Base-by-base conservation (phyloP, 805 yeast species). In the Starmera caribaea region DNA sequence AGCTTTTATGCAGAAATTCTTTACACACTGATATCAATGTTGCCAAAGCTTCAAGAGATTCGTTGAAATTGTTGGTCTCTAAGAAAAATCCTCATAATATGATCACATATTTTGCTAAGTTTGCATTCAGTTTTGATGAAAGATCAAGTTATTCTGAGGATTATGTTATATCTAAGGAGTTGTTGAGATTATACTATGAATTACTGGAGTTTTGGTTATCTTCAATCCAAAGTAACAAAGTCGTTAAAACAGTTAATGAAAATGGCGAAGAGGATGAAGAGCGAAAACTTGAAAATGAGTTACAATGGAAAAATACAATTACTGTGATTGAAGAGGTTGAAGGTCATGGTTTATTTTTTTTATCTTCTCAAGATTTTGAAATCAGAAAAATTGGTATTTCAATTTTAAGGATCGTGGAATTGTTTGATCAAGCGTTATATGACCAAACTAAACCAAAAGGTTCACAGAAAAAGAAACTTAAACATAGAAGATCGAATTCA, bases 321-420 rank as follows among this genome's bases (percentile, higher is more conserved):
- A 82, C 96, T 0, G 81, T 84, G 1, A 80, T 92, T 36, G 97
- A 92, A 58, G 97, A 90, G 45, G 85, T 90, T 9, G 98, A 92
- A 59, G 97, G 98, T 1, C 86, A 89, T 54, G 99, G 96, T 0
- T 61, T 92, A 27, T 92, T 86, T 52, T 90, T 94, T 53, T 64
- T 92, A 16, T 85, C 96, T 51, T 85, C 96, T 1, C 94, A 88
- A 48, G 96, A 88, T 54, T 70, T 81, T 34, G 68, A 73, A 17
- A 73, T 86, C 11, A 68, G 99, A 39, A 78, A 76, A 43, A 62
- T 79, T 36, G 97, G 95, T 1, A 66, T 89, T 2, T 71, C 81
- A 6, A 79, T 94, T 8, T 60, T 92, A 42, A 71, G 79, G 50
- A 66, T 89, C 15, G 83, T 86, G 2, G 87, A 86, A n/a, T 83